Conservation (phyloP, 352 stramenopile species). For the Peronospora tabacina region DNA sequence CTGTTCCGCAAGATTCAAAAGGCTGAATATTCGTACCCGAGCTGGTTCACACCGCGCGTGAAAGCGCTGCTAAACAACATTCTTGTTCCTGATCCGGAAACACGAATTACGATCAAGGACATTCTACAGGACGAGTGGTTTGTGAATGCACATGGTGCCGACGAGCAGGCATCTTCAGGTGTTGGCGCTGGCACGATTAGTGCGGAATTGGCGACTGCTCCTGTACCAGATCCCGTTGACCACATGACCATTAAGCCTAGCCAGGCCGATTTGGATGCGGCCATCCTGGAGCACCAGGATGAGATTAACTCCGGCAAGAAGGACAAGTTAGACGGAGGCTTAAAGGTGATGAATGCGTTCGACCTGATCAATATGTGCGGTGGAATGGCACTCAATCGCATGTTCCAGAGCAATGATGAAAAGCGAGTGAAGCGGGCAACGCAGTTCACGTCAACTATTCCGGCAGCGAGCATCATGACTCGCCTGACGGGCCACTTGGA, state of each 20-base stretch:
- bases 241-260: constrained; percentile 74
- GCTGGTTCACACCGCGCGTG: constrained; percentile 86
- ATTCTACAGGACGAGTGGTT: constrained; percentile 90
- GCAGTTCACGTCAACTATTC: constrained; percentile 83
- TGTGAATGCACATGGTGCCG: constrained; percentile 44
- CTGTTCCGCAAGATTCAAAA: constrained; percentile 97
- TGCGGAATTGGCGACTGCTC: constrained; percentile 11
- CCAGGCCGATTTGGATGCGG: constrained; percentile 73
- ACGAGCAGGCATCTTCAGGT: constrained; percentile 21
- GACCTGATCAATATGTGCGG: constrained; percentile 91
- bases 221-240: constrained; percentile 19
- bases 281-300: constrained; percentile 76
- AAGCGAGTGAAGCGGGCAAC: constrained; percentile 81
- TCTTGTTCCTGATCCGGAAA: constrained; percentile 88
- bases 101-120: constrained; percentile 80
- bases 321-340: constrained; percentile 46
- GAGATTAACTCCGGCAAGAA: constrained; percentile 65
- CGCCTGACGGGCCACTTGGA: constrained; percentile 71
- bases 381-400: constrained; percentile 85
- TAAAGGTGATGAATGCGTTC: constrained; percentile 89
- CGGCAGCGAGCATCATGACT: constrained; percentile 66
- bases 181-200: constrained; percentile 17
- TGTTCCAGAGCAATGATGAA: constrained; percentile 85
- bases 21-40: constrained; percentile 92
- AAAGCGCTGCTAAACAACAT: constrained; percentile 89